Base-by-base conservation (phyloP, 1,284 basidiomycete genomes). In the Tilletia walkeri region DNA sequence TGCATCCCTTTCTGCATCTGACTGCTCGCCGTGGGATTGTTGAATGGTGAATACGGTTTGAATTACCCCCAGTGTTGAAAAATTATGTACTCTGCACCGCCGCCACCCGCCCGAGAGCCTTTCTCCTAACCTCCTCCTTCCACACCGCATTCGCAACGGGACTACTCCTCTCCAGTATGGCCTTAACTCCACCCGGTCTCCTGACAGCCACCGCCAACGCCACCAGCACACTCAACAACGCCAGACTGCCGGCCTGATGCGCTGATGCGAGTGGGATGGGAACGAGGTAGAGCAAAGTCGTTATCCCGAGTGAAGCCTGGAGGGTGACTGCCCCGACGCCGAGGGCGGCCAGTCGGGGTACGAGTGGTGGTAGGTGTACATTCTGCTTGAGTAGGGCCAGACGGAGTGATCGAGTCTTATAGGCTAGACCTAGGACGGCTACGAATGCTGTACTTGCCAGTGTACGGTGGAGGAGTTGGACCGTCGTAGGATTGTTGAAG, bases 391-490 rank as follows among this genome's bases (percentile, higher is more conserved):
- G 47, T 69, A 84, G 95, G 94, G 0, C 94, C 95, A 0, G 92
- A 89, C 61, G 89, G 89, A 16, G 93, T 92, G 91, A 94, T 3
- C 66, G 70, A 34, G 74, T 67, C 34, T 63, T 53, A 53, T 54
- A 72, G 4, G 71, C 68, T 6, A 73, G 59, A 4, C 66, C 70
- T 34, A 71, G 38, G 71, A 68, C 47, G 9, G 84, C 41, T 49
- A 56, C 63, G 38, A 78, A 69, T 0, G 77, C 76, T 0, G 82
- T 77, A 38, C 81, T 84, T 78, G 92, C 94, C 65, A 99, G 87
- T 61, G 94, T 87, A 49, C 96, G 90, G 84, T 99, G 96, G 82
- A 99, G 89, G 79, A 98, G 95, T 84, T 99, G 96, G 9, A 95
- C 95, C 0, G 96, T 97, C 9, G 92, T 95, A 3, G 96, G 96